A percentile compares a stretch with the other conserved stretches of the same genome.
Evolutionary conservation across 2,329 filamentous ascomycete genomes (phyloP).

Genomic region (Penicillium sp.): DNA sequence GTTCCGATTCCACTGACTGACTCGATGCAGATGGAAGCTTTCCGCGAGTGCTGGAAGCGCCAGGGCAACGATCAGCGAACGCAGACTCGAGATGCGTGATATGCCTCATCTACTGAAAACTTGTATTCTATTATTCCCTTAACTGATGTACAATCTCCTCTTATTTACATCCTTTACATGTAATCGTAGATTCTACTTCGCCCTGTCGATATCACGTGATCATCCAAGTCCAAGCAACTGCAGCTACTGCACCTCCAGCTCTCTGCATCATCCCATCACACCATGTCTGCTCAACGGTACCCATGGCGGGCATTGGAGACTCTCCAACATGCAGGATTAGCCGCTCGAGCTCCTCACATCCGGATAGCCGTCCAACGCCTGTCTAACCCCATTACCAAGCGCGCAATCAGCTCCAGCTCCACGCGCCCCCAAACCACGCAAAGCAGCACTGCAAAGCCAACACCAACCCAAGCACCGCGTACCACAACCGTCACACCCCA

Average conservation of each 20-base stretch:
- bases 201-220: constrained; percentile 24
- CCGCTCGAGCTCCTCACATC: constrained; percentile 13
- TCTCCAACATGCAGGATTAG: constrained; percentile 11
- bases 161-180: background rate
- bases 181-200: background rate
- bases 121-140: background rate
- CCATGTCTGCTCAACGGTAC: constrained; percentile 23
- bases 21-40: constrained; percentile 71
- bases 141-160: background rate
- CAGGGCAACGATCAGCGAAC: constrained; percentile 84
- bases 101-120: background rate
- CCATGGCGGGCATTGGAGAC: constrained; percentile 19
- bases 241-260: constrained; percentile 8
- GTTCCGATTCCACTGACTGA: background rate
- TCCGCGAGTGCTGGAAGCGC: constrained; percentile 85
- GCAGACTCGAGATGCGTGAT: constrained; percentile 62
- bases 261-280: constrained; percentile 6
- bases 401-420: constrained; percentile 17
- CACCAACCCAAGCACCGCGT: constrained; percentile 1
- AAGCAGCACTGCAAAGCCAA: constrained; percentile 10
- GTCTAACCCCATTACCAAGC: constrained; percentile 10
- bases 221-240: constrained; percentile 1
- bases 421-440: constrained; percentile 12
- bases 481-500: constrained; percentile 10
- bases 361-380: constrained; percentile 3